Base-by-base conservation (phyloP, 306 rosid species). In the Vigna unguiculata region DNA sequence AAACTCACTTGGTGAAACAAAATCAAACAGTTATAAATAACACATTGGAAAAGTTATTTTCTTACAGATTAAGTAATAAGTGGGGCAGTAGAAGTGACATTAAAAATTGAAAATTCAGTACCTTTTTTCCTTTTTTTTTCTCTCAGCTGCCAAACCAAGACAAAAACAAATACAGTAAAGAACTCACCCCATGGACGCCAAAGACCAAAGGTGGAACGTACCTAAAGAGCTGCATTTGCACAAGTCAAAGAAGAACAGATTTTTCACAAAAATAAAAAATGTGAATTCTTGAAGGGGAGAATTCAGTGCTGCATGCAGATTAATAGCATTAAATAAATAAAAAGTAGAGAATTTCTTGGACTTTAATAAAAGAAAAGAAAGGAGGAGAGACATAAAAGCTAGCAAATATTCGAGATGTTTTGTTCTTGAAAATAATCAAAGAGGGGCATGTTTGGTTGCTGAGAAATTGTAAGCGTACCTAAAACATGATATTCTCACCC, bases 111-210 rank as follows among this genome's bases (percentile, higher is more conserved):
- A 73, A 84, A 77, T 65, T 47, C 43, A 46, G 8, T 21, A 2
- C 2, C 2, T 62, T 22, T 40, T 63, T 43, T 69, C 2, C 2
- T 62, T 22, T 40, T 63, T 43, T 69, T 16, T 55, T 9, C 10
- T 7, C 51, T 41, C 48, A 36, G 43, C 21, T 69, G 64, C 75
- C 80, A 78, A 54, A 65, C 12, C 36, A 48, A 49, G 22, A 71
- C 5, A 36, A 41, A 6, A 60, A 71, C 40, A 64, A 43, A 77
- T 70, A 54, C 74, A 75, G 60, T 71, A 69, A 85, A 63, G 16
- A 83, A 84, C 86, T 88, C 82, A 91, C 97, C 90, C 84, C 87
- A 86, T 81, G 86, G 84, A 81, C 32, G 83, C 68, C 78, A 88
- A 63, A 82, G 80, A 70, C 62, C 84, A 86, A 83, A 79, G 84